Evolutionary conservation across 1,139 yeast species (phyloP).

Genomic region (Hanseniaspora gamundiae): DNA sequence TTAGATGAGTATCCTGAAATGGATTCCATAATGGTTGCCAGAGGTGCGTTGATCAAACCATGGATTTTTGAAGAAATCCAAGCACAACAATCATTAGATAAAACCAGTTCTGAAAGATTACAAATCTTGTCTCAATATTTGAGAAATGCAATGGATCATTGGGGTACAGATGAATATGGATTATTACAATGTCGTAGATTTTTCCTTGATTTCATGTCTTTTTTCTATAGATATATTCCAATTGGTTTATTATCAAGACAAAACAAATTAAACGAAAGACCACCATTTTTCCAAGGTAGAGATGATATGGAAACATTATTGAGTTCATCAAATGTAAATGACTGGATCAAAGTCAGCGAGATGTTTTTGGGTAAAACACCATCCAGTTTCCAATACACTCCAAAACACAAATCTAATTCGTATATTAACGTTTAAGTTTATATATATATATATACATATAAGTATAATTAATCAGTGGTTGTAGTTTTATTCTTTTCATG

Average conservation of each 20-base stretch:
- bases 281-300: constrained; percentile 91
- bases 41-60: constrained; percentile 96
- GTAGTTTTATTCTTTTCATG: neutral
- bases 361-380: constrained; percentile 85
- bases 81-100: constrained; percentile 78
- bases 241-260: constrained; percentile 89
- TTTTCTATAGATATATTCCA: constrained; percentile 90
- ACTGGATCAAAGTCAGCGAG: constrained; percentile 96
- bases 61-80: constrained; percentile 98
- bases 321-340: constrained; percentile 74
- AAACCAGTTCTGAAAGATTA: constrained; percentile 78
- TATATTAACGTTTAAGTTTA: constrained; percentile 18
- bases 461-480: neutral
- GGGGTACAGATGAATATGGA: constrained; percentile 98
- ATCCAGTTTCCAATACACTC: constrained; percentile 64
- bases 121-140: constrained; percentile 61
- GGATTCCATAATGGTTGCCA: constrained; percentile 93
- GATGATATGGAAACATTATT: constrained; percentile 82
- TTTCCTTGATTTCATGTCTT: constrained; percentile 88
- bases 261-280: constrained; percentile 82
- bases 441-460: neutral
- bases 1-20: constrained; percentile 41
- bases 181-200: constrained; percentile 78
- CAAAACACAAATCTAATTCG: constrained; percentile 90
- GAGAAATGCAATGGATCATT: constrained; percentile 78